Percentiles rank a stretch among this genome's conserved stretches.
These are phyloP conservation scores for Cercis canadensis DNA, from an alignment of 306 rosid species.

Conservation along the genomic window DNA sequence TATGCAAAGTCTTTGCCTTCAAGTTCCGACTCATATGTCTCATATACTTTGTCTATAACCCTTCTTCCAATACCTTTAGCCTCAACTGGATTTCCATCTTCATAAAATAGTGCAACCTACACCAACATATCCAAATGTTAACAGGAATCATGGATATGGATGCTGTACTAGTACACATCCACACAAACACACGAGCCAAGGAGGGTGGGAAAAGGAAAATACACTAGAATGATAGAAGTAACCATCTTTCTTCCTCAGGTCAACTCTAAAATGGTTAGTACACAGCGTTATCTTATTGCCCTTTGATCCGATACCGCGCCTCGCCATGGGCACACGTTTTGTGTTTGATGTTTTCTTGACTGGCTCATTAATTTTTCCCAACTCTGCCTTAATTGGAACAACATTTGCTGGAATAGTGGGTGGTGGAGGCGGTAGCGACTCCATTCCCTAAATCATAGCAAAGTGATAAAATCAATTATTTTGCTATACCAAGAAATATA, in stretches of 20 bases:
- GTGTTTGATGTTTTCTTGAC: neutral
- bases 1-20: constrained; percentile 37
- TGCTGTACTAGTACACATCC: neutral
- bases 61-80: constrained; percentile 47
- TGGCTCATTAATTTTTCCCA: neutral
- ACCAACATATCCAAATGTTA: neutral
- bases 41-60: constrained; percentile 43
- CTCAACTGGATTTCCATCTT: constrained; percentile 41
- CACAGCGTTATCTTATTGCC: constrained; percentile 45
- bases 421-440: constrained; percentile 38
- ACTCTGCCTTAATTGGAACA: constrained; percentile 27
- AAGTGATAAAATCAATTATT: too few relatives aligned
- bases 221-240: constrained; percentile 53
- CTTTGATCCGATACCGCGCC: constrained; percentile 43
- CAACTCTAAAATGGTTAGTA: constrained; percentile 49
- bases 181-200: neutral
- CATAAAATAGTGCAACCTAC: constrained; percentile 49
- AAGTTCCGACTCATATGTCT: constrained; percentile 34
- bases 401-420: constrained; percentile 28
- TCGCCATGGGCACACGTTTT: constrained; percentile 41
- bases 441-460: neutral
- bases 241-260: constrained; percentile 21
- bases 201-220: neutral
- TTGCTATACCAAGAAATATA: too few relatives aligned
- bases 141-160: neutral